Base-by-base conservation (phyloP, 169 alveolate genomes). In the Eimeria nieschulzi region DNA sequence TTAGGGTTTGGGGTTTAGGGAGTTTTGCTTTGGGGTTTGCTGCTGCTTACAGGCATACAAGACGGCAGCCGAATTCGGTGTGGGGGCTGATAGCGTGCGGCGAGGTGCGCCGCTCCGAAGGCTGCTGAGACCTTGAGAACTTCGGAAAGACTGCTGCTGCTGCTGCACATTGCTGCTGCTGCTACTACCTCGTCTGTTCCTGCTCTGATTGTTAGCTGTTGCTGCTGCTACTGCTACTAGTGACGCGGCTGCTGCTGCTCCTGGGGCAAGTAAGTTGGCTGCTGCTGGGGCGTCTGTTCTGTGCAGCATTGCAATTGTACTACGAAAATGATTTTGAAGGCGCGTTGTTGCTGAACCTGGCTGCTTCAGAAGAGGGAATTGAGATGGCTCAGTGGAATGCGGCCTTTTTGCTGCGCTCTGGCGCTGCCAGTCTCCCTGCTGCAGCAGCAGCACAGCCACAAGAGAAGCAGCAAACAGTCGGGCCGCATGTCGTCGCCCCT, bases 321-420 rank as follows among this genome's bases (percentile, higher is more conserved):
- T 71, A 93, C 10, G 93, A 91, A 17, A 87, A 87, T 26, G 95
- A 94, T 26, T 91, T 75, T 51, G 56, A 91, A 46, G 93, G 93
- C 25, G 91, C 96, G 56, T 79, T 94, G 70, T 86, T 87, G 75
- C 92, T 93, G 33, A 93, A 71, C 72, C 92, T 92, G 26, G 68
- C 93, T 66, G 96, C 96, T 5, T 94, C 95, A 23, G 94, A 94
- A 70, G 95, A 94, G 26, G 96, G 96, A 53, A 86, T 75, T 76
- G 95, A 93, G 63, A 85, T 94, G n/a, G 96, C 95, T 23, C 96
- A 94, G 79, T 80, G 87, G 66, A 94, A 94, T 46, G 79, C 88
- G 0, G 93, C 90, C 39, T 86, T 86, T 56, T 64, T 86, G 17
- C 83, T 73, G 83, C 83, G 59, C 25, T 73, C 83, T 9, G 64